Percentiles rank a stretch among this genome's conserved stretches.
Conservation (phyloP, 805 yeast genomes). For the Cyberlindnera meyerae region DNA sequence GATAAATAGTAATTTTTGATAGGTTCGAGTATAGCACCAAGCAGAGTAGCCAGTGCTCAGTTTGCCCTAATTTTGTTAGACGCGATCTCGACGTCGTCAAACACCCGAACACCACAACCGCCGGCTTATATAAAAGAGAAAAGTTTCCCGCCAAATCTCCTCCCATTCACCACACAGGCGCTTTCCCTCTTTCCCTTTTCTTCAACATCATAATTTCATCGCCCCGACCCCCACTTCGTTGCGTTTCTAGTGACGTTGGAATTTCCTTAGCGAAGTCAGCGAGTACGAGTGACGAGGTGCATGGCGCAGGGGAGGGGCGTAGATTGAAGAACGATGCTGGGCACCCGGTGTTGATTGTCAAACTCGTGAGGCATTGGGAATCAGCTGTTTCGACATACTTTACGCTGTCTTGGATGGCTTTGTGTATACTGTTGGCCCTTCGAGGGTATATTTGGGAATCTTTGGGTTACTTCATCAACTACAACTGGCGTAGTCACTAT, state of each 20-base stretch:
- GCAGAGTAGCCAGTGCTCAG: no score
- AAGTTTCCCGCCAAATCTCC: background rate
- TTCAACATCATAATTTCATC: slow-evolving; percentile 14
- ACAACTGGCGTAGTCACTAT: no score
- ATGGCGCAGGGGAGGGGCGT: slow-evolving; percentile 17
- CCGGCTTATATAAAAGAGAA: no score
- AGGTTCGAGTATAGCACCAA: no score
- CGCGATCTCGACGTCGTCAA: no score
- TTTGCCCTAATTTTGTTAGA: no score
- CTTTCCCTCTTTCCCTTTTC: slow-evolving; percentile 2
- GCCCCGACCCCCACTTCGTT: slow-evolving; percentile 8
- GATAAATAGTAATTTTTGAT: no score
- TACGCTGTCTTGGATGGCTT: no score
- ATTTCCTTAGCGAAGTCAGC: background rate
- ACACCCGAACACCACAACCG: no score
- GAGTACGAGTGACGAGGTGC: slow-evolving; percentile 5
- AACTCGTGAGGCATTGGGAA: slow-evolving; percentile 17
- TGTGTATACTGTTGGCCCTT: no score
- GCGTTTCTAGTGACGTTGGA: slow-evolving; percentile 7
- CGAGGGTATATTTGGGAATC: no score
- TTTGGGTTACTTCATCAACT: no score
- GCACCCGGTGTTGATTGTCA: slow-evolving; percentile 21
- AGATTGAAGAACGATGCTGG: slow-evolving; percentile 23
- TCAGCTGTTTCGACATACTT: slow-evolving; percentile 20
- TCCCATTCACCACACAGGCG: slow-evolving; percentile 1